Evolutionary conservation across 495 filamentous ascomycete species (phyloP).

Genomic region (Podospora anserina): DNA sequence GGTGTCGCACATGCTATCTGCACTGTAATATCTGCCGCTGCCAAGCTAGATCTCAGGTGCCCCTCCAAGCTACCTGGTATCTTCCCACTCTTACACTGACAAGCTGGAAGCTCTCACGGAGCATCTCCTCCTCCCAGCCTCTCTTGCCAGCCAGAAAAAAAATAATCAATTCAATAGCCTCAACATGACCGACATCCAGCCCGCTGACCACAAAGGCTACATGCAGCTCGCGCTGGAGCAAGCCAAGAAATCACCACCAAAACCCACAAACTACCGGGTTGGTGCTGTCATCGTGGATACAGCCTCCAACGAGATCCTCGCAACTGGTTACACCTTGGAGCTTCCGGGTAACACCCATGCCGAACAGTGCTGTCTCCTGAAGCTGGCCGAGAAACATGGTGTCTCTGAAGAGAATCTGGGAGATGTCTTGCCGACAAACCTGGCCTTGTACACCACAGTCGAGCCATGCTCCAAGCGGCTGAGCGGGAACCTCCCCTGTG

Average conservation of each 20-base stretch:
- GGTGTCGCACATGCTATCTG: not conserved
- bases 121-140: not conserved
- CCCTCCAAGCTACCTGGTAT: not conserved
- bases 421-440: conserved; percentile 51
- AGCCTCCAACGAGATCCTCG: conserved; percentile 59
- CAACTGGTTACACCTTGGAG: conserved; percentile 89
- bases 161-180: not conserved
- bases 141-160: not conserved
- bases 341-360: conserved; percentile 92
- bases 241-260: conserved; percentile 73
- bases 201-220: conserved; percentile 57
- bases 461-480: conserved; percentile 84
- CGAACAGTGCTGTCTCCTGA: conserved; percentile 85
- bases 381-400: conserved; percentile 54
- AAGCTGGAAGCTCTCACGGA: not conserved
- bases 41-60: not conserved
- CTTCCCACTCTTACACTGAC: not conserved
- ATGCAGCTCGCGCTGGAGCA: conserved; percentile 70
- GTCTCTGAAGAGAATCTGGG: conserved; percentile 56
- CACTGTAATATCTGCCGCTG: not conserved
- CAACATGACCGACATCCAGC: conserved; percentile 27
- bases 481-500: conserved; percentile 79
- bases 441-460: conserved; percentile 86
- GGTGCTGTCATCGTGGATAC: conserved; percentile 75
- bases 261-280: conserved; percentile 88